phyloP scores from a whole-genome alignment of 495 filamentous ascomycete genomes.

The Penicillium lagena region DNA sequence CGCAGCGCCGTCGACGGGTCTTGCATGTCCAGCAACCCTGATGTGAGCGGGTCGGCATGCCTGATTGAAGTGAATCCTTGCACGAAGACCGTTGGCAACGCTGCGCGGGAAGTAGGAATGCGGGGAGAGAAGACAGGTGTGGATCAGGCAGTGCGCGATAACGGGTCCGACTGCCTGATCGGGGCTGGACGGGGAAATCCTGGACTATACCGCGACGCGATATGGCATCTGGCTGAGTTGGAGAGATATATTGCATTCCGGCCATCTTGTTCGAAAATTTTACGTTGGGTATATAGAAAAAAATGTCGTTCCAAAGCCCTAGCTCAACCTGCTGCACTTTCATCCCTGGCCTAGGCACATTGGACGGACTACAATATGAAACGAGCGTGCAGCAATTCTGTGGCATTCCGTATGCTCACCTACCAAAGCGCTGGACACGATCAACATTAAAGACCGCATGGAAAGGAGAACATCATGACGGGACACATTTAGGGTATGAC shows the following conservation, averaged over 20 bases:
- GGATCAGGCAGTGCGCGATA: conserved; percentile 1
- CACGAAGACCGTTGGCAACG: background rate
- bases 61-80: conserved; percentile 1
- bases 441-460: conserved; percentile 19
- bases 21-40: conserved; percentile 37
- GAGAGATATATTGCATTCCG: too few relatives aligned
- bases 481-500: conserved; percentile 17
- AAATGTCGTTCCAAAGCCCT: conserved; percentile 22
- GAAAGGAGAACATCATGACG: conserved; percentile 16
- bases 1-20: conserved; percentile 25
- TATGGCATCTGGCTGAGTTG: too few relatives aligned
- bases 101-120: conserved; percentile 1
- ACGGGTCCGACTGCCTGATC: conserved; percentile 16
- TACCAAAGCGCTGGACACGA: conserved; percentile 22
- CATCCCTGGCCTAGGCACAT: conserved; percentile 12
- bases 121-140: background rate
- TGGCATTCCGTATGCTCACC: conserved; percentile 22
- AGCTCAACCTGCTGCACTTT: conserved; percentile 12
- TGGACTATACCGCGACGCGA: too few relatives aligned
- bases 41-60: conserved; percentile 32
- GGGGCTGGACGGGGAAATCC: background rate
- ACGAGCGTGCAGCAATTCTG: conserved; percentile 24
- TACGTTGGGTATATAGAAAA: too few relatives aligned
- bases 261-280: too few relatives aligned
- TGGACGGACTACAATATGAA: conserved; percentile 18